Base-by-base conservation (phyloP, 805 yeast species). In the Teunomyces kruisii region DNA sequence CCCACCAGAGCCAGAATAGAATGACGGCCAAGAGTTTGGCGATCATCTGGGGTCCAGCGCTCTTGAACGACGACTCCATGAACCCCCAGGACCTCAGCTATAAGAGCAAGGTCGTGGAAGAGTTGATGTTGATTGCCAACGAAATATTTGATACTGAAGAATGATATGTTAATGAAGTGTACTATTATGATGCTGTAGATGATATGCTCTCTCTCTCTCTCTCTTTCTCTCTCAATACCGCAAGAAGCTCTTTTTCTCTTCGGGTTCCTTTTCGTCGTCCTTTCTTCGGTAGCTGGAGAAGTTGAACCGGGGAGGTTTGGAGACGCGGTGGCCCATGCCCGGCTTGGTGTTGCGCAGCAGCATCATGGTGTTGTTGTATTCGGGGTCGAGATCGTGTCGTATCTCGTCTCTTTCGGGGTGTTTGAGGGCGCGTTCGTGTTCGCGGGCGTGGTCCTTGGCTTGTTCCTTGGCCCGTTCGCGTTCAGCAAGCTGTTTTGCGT, bases 41-140 rank as follows among this genome's bases (percentile, higher is more conserved):
- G 39, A 88, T 88, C 32, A 90, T 92, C 31, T 94, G 99, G 99
- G 97, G 97, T 0, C 96, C 96, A 14, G 87, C 88, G 2, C 67
- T 94, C 42, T 76, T 94, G 62, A 80, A 83, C 39, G 86, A 81
- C 54, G 80, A 79, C 46, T 78, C 79, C 17, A 71, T 76, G 58
- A 84, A 81, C 48, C 79, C 81, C 3, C 87, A 83, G 51, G 96
- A 83, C 57, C 80, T 87, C 70, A 84, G 84, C 44, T 81, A 78
- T 52, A 88, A 87, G 64, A 84, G 88, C 37, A 78, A 78, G 46
- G 86, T 89, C 3, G 80, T 94, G 54, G 96, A 91, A 61, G 92
- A 90, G 48, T 77, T 94, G 57, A 81, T 92, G 67, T 65, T 76
- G 47, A 89, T 89, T 56, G 92, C 96, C 7, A 84, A 81, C 50